These are phyloP conservation scores for Fusarium sp. DNA, from an alignment of 2,329 filamentous ascomycete genomes.

Conservation along the genomic window DNA sequence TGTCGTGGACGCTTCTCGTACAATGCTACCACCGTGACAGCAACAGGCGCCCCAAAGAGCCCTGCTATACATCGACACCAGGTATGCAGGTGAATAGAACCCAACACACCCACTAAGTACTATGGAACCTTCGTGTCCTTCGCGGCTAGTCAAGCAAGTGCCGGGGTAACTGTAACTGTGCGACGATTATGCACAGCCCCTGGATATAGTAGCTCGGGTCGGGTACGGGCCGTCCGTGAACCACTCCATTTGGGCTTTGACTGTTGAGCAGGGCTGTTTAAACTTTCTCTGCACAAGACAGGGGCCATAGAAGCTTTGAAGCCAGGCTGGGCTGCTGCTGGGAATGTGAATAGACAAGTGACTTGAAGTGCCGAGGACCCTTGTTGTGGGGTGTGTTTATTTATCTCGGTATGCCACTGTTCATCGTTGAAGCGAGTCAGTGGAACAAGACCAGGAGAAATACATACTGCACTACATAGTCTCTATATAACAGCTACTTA, in stretches of 20 bases:
- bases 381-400: background rate
- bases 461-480: no score
- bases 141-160: background rate
- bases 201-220: constrained; percentile 2
- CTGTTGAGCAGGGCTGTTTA: constrained; percentile 7
- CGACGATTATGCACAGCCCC: constrained; percentile 9
- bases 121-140: constrained; percentile 5
- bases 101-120: constrained; percentile 2
- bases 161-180: background rate
- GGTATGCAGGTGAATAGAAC: background rate
- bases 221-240: constrained; percentile 17
- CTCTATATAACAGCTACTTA: no score
- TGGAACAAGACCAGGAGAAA: no score
- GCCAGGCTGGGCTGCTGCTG: no score
- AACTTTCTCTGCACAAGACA: background rate
- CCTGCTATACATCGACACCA: no score
- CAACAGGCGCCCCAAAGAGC: constrained; percentile 2
- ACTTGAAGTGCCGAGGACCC: background rate
- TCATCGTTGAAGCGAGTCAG: background rate
- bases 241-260: constrained; percentile 24
- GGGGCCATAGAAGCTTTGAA: no score
- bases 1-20: background rate
- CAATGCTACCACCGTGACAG: constrained; percentile 21
- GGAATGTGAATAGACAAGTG: background rate
- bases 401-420: background rate